A percentile compares a stretch with the other conserved stretches of the same genome.
phyloP scores from a whole-genome alignment of 306 rosid species.

The Trifolium fragiferum region DNA sequence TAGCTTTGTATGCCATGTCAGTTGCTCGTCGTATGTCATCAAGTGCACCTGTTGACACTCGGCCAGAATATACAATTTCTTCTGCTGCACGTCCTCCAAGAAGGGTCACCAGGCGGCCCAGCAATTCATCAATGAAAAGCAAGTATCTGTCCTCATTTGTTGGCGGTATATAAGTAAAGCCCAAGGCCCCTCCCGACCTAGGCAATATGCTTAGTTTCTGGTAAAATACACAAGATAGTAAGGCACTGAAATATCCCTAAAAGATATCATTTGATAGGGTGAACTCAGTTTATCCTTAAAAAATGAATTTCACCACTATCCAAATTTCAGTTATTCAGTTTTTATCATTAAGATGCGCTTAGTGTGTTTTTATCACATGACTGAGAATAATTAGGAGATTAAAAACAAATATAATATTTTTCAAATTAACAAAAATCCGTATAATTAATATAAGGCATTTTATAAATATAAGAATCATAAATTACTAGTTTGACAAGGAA shows the following conservation, averaged over 20 bases:
- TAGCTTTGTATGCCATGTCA: constrained; percentile 98
- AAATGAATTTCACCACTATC: background rate
- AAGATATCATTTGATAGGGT: constrained; percentile 5
- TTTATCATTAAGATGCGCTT: background rate
- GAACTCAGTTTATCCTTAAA: background rate
- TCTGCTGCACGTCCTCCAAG: constrained; percentile 99
- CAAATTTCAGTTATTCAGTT: background rate
- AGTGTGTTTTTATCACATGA: background rate
- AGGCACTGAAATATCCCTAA: constrained; percentile 20
- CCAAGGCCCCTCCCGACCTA: constrained; percentile 96
- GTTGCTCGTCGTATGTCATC: constrained; percentile 98
- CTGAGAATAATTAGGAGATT: background rate
- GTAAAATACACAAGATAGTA: constrained; percentile 37
- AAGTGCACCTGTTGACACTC: constrained; percentile 96
- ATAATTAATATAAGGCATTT: constrained; percentile 8
- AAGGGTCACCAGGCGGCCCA: constrained; percentile 91
- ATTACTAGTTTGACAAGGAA: constrained; percentile 24
- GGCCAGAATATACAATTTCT: constrained; percentile 91
- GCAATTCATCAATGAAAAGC: constrained; percentile 96
- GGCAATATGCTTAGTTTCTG: constrained; percentile 99
- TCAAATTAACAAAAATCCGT: background rate
- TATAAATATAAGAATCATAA: background rate
- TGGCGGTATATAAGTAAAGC: constrained; percentile 94
- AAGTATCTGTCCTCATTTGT: constrained; percentile 91
- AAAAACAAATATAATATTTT: background rate